A percentile compares a stretch with the other conserved stretches of the same genome.
Evolutionary conservation across 768 basidiomycete genomes (phyloP).

Genomic region (Suillus alpinus): DNA sequence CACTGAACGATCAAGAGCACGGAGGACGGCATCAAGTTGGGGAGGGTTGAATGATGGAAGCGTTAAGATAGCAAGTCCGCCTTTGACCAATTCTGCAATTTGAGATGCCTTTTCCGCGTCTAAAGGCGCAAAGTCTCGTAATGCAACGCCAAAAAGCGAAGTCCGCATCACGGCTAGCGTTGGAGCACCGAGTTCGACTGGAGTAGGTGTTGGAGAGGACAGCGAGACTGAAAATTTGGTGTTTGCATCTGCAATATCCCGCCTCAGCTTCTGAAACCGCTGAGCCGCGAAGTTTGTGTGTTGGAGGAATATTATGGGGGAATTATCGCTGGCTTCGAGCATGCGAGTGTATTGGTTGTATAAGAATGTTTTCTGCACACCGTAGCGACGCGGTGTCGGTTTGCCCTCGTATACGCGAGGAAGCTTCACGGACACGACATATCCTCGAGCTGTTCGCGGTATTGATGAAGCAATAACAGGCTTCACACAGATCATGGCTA

Average conservation of each 20-base stretch:
- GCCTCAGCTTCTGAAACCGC: slow-evolving; percentile 64
- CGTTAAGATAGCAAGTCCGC: slow-evolving; percentile 63
- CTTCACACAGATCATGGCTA: slow-evolving; percentile 10
- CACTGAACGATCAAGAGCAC: slow-evolving; percentile 61
- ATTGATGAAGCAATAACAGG: slow-evolving; percentile 10
- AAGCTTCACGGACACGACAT: slow-evolving; percentile 57
- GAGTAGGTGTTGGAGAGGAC: slow-evolving; percentile 32
- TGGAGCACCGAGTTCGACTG: slow-evolving; percentile 35
- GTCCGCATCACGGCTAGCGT: slow-evolving; percentile 72
- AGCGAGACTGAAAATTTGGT: slow-evolving; percentile 35
- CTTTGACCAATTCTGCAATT: slow-evolving; percentile 57
- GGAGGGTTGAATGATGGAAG: slow-evolving; percentile 71
- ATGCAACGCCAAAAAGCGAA: slow-evolving; percentile 74
- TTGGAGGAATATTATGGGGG: slow-evolving; percentile 75
- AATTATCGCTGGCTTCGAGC: slow-evolving; percentile 50
- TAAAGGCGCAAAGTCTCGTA: slow-evolving; percentile 57
- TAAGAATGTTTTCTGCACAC: slow-evolving; percentile 76
- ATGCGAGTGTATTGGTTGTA: slow-evolving; percentile 78
- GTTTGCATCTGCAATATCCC: slow-evolving; percentile 60
- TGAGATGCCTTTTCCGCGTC: slow-evolving; percentile 45
- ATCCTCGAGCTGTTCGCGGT: slow-evolving; percentile 35
- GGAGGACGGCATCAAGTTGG: slow-evolving; percentile 63
- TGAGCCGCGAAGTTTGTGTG: slow-evolving; percentile 74
- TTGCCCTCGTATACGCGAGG: slow-evolving; percentile 53
- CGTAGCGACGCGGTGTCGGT: slow-evolving; percentile 63